A percentile compares a stretch with the other conserved stretches of the same genome.
Conservation (phyloP, 2,329 filamentous ascomycete species). For the Eutypella sp. region DNA sequence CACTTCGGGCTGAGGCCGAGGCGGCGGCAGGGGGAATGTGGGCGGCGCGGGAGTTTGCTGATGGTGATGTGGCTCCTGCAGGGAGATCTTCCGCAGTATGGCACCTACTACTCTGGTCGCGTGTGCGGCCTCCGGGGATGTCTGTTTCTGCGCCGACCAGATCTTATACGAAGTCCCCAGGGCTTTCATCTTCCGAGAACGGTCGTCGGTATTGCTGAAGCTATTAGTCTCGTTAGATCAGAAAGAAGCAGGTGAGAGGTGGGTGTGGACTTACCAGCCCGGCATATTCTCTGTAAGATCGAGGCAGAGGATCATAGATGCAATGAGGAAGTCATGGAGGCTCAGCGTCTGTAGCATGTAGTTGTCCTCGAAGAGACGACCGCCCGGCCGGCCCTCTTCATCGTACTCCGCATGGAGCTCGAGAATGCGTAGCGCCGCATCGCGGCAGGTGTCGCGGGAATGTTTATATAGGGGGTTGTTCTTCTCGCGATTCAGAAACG, state of each 20-base stretch:
- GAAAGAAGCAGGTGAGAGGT: not conserved
- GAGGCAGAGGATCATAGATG: constrained; percentile 55
- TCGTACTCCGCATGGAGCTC: constrained; percentile 44
- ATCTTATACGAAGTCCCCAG: constrained; percentile 37
- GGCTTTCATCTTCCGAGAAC: constrained; percentile 29
- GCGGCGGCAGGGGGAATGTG: too few relatives aligned
- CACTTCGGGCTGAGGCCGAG: constrained; percentile 20
- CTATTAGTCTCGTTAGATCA: too few relatives aligned
- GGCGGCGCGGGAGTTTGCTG: constrained; percentile 12
- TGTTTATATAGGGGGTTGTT: constrained; percentile 31
- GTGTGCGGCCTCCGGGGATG: constrained; percentile 38
- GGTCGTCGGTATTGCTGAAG: constrained; percentile 21
- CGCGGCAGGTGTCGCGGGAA: constrained; percentile 38
- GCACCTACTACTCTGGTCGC: constrained; percentile 37
- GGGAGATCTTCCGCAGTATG: constrained; percentile 35
- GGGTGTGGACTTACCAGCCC: constrained; percentile 27
- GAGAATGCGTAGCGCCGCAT: constrained; percentile 39
- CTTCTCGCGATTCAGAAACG: constrained; percentile 37
- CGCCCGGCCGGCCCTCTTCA: constrained; percentile 40
- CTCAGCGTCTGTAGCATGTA: constrained; percentile 50
- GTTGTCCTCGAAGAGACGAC: constrained; percentile 45
- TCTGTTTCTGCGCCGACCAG: constrained; percentile 34
- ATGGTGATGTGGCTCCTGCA: constrained; percentile 18
- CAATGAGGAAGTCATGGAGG: constrained; percentile 53
- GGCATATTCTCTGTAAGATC: constrained; percentile 38